These are phyloP conservation scores for Berkeleyomyces basicola DNA, from an alignment of 2,329 filamentous ascomycete genomes.

Conservation along the genomic window DNA sequence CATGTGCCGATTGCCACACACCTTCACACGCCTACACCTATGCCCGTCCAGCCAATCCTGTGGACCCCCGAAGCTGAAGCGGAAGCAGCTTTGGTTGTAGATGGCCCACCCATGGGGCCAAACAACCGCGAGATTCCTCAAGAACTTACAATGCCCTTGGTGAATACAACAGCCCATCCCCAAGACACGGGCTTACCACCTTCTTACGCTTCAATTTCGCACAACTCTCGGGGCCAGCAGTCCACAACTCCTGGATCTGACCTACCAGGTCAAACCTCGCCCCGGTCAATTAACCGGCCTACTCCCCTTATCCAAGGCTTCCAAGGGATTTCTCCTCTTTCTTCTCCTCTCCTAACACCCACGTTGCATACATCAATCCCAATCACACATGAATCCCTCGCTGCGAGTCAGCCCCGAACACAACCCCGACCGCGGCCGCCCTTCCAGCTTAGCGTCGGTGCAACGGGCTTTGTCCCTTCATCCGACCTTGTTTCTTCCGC, in stretches of 20 bases:
- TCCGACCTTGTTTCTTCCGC: not conserved
- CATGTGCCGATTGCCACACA: not conserved
- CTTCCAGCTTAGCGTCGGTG: conserved; percentile 1
- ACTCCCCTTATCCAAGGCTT: not conserved
- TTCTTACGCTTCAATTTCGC: conserved; percentile 8
- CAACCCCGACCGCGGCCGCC: not conserved
- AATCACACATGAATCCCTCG: not conserved
- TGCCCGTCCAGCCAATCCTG: not conserved
- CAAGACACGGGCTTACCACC: conserved; percentile 5
- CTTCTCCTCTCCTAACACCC: not conserved
- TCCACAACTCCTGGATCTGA: not conserved
- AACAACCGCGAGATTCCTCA: conserved; percentile 12
- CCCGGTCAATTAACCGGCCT: not conserved
- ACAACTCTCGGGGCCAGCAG: not conserved
- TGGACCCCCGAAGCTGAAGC: conserved; percentile 11
- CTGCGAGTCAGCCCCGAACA: not conserved
- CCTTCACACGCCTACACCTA: not conserved
- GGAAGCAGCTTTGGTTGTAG: conserved; percentile 12
- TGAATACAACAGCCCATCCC: not conserved
- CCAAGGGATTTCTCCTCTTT: not conserved
- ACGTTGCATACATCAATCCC: not conserved
- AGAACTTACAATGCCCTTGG: conserved; percentile 6
- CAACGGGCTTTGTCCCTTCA: not conserved
- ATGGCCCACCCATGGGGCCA: conserved; percentile 10
- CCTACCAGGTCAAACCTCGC: not conserved